Evolutionary conservation across 805 yeast species (phyloP), one percentile per base, ranked within the genome.

Genomic region (Candida ulmi): DNA sequence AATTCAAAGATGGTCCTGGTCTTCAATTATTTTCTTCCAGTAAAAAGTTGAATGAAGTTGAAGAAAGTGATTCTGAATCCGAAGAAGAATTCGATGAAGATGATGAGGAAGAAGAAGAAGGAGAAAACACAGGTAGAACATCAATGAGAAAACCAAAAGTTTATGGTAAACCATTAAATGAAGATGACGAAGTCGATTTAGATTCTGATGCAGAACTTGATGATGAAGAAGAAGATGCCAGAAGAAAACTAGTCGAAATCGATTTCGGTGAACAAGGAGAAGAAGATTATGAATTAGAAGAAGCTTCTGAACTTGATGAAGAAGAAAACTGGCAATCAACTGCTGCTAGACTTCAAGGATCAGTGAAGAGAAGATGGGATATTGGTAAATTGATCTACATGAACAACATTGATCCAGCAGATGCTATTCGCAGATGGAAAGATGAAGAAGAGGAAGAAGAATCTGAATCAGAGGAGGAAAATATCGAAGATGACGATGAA

Each of bases 351-450:
- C 66, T 85, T 42, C 68, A 74, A 45, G 74, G 82, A n/a, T 48
- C 73, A 5, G 55, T 63, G 42, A 66, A 62, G 55, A 75, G 69
- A 62, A 69, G 66, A 42, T 86, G 95, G 90, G 86, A 91, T 59
- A 76, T 91, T 45, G 80, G 82, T 50, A 86, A 84, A 54, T 65
- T 91, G 40, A 66, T 93, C 5, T 91, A 93, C 60, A 71, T 84
- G 76, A 79, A 82, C 41, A 83, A 86, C 49, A 69, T 88, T 31
- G 76, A 78, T 11, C 90, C 97, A 0, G 68, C 64, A 1, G 93
- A 83, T 46, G 93, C 74, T 26, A 67, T 87, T 35, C 66, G 65
- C 30, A 74, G 90, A 61, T 86, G 95, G 95, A 76, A 61, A 48
- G 69, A 73, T 25, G 78, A 76, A 50, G 71, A 68, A 30, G 60